Evolutionary conservation across 139 green algal species (phyloP), one percentile per base, ranked within the genome.

Genomic region (Pseudopediastrum boryanum): DNA sequence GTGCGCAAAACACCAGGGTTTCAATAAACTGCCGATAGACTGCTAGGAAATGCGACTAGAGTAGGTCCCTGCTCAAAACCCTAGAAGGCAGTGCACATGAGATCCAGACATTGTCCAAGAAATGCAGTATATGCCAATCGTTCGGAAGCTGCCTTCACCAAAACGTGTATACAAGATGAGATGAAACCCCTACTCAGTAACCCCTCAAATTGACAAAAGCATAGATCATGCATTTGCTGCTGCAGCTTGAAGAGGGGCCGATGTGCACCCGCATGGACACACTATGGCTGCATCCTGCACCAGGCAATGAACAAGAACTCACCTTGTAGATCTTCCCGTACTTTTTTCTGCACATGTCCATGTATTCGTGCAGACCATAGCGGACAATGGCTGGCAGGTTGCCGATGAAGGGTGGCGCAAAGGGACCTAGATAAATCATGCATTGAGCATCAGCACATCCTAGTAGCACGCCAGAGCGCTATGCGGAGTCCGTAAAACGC

Each of bases 311-410:
- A 35, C 62, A 23, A 42, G 36, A 10, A n/a, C 58, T 19, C 3
- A 81, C 75, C 64, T 84, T 84, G 77, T 85, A 89, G 0, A 86
- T 65, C 2, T 81, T 81, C 7, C 84, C 84, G 42, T 89, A 85
- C 59, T 83, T 70, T 12, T 71, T 38, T 6, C 33, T 38, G 42
- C 84, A 89, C 43, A 76, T 13, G 7, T 69, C 19, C 39, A 83
- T 64, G 59, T 77, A 79, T 9, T 78, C 69, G 33, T 83, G 81
- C 16, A 77, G 21, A 35, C 76, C 80, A 16, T 36, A n/a, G 12
- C 33, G 19, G 8, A 88, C 38, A 27, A 89, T 82, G 4, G 71
- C 21, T 4, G 51, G 29, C 38, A 86, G 46, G 73, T 75, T 75
- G 31, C 84, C 84, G 43, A 87, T 43, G 54, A 85, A 73, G 0